A percentile compares a stretch with the other conserved stretches of the same genome.
These are phyloP conservation scores for Trichoderma atrobrunneum DNA, from an alignment of 2,329 filamentous ascomycete genomes.

Conservation along the genomic window DNA sequence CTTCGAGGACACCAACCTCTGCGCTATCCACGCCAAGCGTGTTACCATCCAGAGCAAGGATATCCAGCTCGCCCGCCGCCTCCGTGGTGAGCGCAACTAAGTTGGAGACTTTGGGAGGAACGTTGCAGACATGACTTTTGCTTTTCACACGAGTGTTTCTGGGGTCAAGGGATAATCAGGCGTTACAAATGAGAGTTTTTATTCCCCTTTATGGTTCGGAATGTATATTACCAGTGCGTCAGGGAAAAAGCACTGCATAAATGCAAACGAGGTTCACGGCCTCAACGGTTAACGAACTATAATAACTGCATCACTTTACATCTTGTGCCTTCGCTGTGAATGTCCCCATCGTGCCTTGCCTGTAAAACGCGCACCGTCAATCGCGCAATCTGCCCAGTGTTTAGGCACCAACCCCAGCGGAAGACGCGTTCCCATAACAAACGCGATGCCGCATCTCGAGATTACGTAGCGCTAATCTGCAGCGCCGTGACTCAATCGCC, in stretches of 20 bases:
- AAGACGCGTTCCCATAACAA: neutral
- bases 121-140: slow-evolving; percentile 41
- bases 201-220: slow-evolving; percentile 27
- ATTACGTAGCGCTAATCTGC: neutral
- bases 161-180: slow-evolving; percentile 45
- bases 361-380: neutral
- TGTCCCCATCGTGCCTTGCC: neutral
- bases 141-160: slow-evolving; percentile 33
- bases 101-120: slow-evolving; percentile 25
- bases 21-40: slow-evolving; percentile 98
- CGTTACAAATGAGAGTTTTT: slow-evolving; percentile 44
- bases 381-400: neutral
- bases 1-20: slow-evolving; percentile 97
- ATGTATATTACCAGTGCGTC: slow-evolving; percentile 41
- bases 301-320: neutral
- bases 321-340: neutral
- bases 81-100: slow-evolving; percentile 91
- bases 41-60: slow-evolving; percentile 98
- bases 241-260: slow-evolving; percentile 18
- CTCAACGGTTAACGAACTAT: slow-evolving; percentile 1
- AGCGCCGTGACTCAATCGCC: neutral
- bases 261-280: slow-evolving; percentile 24
- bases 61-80: slow-evolving; percentile 92
- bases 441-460: neutral
- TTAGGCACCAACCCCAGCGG: neutral